Percentiles rank a stretch among this genome's conserved stretches.
phyloP scores from a whole-genome alignment of 192 early-diverging fungal species.

The Geranomyces michiganensis region DNA sequence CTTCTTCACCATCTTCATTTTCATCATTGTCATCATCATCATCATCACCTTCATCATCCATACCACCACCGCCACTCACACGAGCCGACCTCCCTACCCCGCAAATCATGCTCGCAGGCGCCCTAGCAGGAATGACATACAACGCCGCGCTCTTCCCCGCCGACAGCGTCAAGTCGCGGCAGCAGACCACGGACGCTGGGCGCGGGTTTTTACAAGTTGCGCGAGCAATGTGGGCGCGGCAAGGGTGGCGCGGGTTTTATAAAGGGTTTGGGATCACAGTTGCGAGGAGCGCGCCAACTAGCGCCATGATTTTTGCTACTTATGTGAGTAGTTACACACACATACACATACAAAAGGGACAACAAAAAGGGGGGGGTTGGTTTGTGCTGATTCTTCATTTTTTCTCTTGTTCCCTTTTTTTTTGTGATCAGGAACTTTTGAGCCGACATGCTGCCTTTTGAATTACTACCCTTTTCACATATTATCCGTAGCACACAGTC shows the following conservation, averaged over 20 bases:
- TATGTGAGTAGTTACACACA: slow-evolving; percentile 70
- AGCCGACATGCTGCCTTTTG: slow-evolving; percentile 25
- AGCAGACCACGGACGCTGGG: slow-evolving; percentile 71
- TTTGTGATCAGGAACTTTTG: slow-evolving; percentile 34
- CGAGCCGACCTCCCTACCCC: slow-evolving; percentile 74
- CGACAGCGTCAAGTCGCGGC: slow-evolving; percentile 91
- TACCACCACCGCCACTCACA: background rate
- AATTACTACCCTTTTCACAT: no score
- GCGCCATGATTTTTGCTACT: slow-evolving; percentile 93
- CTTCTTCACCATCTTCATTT: background rate
- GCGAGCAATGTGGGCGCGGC: slow-evolving; percentile 68
- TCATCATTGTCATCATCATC: slow-evolving; percentile 1
- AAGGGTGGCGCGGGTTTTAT: slow-evolving; percentile 87
- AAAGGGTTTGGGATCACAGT: slow-evolving; percentile 93
- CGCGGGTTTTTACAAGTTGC: slow-evolving; percentile 64
- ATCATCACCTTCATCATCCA: background rate
- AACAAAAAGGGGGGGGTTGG: background rate
- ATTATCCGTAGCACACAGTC: no score
- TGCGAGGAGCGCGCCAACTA: slow-evolving; percentile 86
- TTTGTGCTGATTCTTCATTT: background rate
- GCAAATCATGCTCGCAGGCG: slow-evolving; percentile 85
- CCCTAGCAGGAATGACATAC: slow-evolving; percentile 88
- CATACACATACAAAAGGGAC: background rate
- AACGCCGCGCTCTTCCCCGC: slow-evolving; percentile 88
- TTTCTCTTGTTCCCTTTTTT: no score